Conservation (phyloP, 208 protist species). For the Crithidia acanthocephali region DNA sequence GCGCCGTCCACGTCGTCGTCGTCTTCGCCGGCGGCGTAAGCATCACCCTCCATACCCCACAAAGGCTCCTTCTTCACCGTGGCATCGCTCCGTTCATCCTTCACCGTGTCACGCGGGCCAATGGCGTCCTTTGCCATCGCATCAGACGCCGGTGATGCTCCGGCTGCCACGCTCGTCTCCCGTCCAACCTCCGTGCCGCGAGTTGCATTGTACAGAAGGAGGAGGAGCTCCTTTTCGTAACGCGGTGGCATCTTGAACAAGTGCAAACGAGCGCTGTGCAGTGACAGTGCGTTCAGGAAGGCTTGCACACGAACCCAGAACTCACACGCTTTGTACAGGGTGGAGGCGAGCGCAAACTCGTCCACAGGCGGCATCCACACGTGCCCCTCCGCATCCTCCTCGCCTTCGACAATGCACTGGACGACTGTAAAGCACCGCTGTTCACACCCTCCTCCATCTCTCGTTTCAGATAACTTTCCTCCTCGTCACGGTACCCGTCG, state of each 20-base stretch:
- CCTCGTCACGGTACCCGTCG: conserved; percentile 1
- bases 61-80: conserved; percentile 22
- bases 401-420: not conserved
- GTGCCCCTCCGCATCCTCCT: not conserved
- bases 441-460: conserved; percentile 13
- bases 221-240: conserved; percentile 79
- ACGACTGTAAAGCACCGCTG: not conserved
- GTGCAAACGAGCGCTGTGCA: conserved; percentile 65
- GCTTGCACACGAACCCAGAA: conserved; percentile 77
- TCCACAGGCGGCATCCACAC: not conserved
- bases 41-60: conserved; percentile 18
- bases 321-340: conserved; percentile 55
- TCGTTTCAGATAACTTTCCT: conserved; percentile 5
- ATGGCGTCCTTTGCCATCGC: not conserved
- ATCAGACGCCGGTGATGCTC: not conserved
- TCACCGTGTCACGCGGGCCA: not conserved
- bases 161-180: not conserved
- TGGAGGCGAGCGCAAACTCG: conserved; percentile 36
- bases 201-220: conserved; percentile 53
- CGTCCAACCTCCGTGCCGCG: not conserved
- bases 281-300: conserved; percentile 68
- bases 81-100: not conserved
- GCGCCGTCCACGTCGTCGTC: too few relatives aligned
- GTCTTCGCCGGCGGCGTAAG: not conserved
- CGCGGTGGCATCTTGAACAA: conserved; percentile 57